Percentiles rank a stretch among this genome's conserved stretches.
Conservation (phyloP, 2,329 filamentous ascomycete species). For the Chaetomium strumarium region DNA sequence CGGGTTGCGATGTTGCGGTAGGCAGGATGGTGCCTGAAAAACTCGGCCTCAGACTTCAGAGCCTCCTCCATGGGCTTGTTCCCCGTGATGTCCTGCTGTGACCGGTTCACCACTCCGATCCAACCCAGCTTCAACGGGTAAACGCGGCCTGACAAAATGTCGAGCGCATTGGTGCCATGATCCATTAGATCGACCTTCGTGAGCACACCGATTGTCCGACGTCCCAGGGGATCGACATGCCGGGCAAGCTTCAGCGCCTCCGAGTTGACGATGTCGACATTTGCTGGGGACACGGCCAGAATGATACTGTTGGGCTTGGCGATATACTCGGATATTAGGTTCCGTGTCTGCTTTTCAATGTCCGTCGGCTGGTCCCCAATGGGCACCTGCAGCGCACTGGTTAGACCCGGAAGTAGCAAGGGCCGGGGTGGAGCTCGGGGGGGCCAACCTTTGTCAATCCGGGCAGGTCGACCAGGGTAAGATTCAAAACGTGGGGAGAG, state of each 20-base stretch:
- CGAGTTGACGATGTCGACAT: constrained; percentile 97
- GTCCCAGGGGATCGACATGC: constrained; percentile 91
- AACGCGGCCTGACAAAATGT: constrained; percentile 94
- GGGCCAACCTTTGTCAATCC: constrained; percentile 81
- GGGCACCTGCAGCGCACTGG: constrained; percentile 57
- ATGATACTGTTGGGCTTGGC: constrained; percentile 98
- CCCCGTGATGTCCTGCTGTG: constrained; percentile 94
- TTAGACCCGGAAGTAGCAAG: constrained; percentile 13
- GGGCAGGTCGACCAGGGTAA: constrained; percentile 92
- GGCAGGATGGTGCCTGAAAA: constrained; percentile 94
- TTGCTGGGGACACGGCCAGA: constrained; percentile 91
- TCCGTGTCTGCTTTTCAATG: constrained; percentile 97
- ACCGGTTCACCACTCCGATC: constrained; percentile 95
- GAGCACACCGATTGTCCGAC: constrained; percentile 91
- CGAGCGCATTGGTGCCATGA: constrained; percentile 93
- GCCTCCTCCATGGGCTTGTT: constrained; percentile 94
- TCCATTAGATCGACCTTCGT: constrained; percentile 99
- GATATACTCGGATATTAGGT: constrained; percentile 95
- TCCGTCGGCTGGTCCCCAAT: constrained; percentile 97
- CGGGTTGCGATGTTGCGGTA: constrained; percentile 93
- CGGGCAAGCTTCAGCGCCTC: constrained; percentile 94
- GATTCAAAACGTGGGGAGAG: constrained; percentile 90
- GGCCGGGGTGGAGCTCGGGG: not conserved
- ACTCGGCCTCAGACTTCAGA: constrained; percentile 81
- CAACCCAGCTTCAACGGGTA: constrained; percentile 97